Conservation (phyloP, 441 rosid species). For the Populus trichocarpa region DNA sequence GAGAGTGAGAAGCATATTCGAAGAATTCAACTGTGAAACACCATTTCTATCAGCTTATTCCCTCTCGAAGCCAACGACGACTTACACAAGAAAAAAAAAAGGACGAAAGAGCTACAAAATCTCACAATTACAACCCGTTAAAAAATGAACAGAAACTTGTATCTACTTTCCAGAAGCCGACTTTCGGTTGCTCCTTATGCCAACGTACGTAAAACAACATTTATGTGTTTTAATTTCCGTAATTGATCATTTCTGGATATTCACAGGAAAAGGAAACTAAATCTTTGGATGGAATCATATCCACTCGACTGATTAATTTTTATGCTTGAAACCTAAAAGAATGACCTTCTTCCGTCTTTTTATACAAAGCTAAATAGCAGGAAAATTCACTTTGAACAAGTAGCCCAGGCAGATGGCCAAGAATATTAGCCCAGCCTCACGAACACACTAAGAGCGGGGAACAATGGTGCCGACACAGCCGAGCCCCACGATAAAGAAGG, state of each 20-base stretch:
- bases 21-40: neutral
- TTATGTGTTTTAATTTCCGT: conserved; percentile 14
- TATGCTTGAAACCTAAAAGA: conserved; percentile 33
- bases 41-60: conserved; percentile 22
- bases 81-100: conserved; percentile 5
- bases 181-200: conserved; percentile 13
- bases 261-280: conserved; percentile 27
- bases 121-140: conserved; percentile 28
- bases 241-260: conserved; percentile 26
- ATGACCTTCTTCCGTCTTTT: conserved; percentile 15
- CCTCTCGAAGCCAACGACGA: conserved; percentile 9
- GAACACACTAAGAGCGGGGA: conserved; percentile 31
- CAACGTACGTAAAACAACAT: conserved; percentile 9
- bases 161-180: conserved; percentile 20
- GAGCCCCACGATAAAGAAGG: conserved; percentile 79
- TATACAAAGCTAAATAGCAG: conserved; percentile 21
- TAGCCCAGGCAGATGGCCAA: neutral
- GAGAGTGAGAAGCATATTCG: neutral
- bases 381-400: conserved; percentile 15
- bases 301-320: conserved; percentile 16
- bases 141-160: conserved; percentile 11
- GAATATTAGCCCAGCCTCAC: conserved; percentile 8
- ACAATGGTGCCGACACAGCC: conserved; percentile 74
- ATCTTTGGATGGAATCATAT: conserved; percentile 5
- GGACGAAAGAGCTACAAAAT: neutral